Evolutionary conservation across 768 basidiomycete genomes (phyloP).

Genomic region (Porpolomopsis calyptriformis): DNA sequence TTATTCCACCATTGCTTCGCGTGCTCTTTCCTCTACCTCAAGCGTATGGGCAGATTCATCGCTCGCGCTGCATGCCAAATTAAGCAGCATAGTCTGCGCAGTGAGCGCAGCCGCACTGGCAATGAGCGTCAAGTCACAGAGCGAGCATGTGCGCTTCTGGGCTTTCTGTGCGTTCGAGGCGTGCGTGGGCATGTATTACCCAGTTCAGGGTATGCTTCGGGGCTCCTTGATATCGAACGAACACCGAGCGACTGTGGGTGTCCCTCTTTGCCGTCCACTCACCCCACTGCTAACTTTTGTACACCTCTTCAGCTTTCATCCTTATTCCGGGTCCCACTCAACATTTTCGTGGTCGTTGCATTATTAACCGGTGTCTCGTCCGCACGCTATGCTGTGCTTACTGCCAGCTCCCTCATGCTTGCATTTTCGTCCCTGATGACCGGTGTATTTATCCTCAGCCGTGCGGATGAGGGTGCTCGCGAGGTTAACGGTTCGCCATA

Average conservation of each 20-base stretch:
- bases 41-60: constrained; percentile 25
- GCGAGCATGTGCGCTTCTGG: constrained; percentile 50
- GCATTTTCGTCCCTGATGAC: constrained; percentile 51
- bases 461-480: constrained; percentile 15
- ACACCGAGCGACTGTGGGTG: constrained; percentile 59
- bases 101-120: constrained; percentile 47
- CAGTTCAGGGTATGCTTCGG: constrained; percentile 64
- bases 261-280: neutral
- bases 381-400: constrained; percentile 50
- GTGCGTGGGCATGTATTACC: constrained; percentile 74
- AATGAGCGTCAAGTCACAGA: constrained; percentile 31
- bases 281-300: constrained; percentile 2
- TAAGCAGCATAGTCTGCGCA: constrained; percentile 54
- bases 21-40: constrained; percentile 12
- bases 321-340: constrained; percentile 65
- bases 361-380: constrained; percentile 59
- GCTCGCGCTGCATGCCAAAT: constrained; percentile 52
- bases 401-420: constrained; percentile 46
- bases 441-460: constrained; percentile 34
- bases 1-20: constrained; percentile 44
- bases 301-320: constrained; percentile 47
- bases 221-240: constrained; percentile 59
- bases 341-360: constrained; percentile 61
- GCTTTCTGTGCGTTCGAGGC: constrained; percentile 68
- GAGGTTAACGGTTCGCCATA: neutral